These are phyloP conservation scores for Dactylorhiza incarnata DNA, from an alignment of 106 monocot genomes.

Conservation along the genomic window DNA sequence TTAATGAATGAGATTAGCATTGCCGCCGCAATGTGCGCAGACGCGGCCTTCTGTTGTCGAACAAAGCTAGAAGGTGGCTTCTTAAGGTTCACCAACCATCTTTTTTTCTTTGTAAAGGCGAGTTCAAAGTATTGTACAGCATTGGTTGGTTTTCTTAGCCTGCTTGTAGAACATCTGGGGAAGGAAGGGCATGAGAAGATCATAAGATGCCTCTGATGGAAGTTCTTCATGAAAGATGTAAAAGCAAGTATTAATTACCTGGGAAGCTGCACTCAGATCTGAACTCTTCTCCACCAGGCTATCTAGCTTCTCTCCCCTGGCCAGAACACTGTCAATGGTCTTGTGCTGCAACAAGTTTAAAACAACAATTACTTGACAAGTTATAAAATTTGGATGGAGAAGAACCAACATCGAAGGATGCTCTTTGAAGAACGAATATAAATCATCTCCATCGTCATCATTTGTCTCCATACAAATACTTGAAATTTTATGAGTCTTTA, in stretches of 20 bases:
- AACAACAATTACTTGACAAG: background rate
- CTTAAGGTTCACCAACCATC: background rate
- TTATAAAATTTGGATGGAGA: background rate
- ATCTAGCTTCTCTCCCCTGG: conserved; percentile 54
- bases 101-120: background rate
- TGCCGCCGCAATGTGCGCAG: background rate
- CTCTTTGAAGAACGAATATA: too few species aligned
- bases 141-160: conserved; percentile 68
- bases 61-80: background rate
- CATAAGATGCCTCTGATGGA: background rate
- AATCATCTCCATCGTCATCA: too few species aligned
- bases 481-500: too few species aligned
- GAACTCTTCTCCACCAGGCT: conserved; percentile 82
- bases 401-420: background rate
- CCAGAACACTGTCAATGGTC: conserved; percentile 79
- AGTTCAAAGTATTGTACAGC: conserved; percentile 47
- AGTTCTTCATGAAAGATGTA: background rate
- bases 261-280: conserved; percentile 77
- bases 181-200: background rate
- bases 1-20: conserved; percentile 2
- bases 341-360: conserved; percentile 51
- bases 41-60: background rate
- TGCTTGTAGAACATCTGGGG: conserved; percentile 30
- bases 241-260: conserved; percentile 26
- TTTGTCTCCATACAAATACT: too few species aligned